Conservation (phyloP, 208 protist genomes). For the Acanthamoeba divionensis region DNA sequence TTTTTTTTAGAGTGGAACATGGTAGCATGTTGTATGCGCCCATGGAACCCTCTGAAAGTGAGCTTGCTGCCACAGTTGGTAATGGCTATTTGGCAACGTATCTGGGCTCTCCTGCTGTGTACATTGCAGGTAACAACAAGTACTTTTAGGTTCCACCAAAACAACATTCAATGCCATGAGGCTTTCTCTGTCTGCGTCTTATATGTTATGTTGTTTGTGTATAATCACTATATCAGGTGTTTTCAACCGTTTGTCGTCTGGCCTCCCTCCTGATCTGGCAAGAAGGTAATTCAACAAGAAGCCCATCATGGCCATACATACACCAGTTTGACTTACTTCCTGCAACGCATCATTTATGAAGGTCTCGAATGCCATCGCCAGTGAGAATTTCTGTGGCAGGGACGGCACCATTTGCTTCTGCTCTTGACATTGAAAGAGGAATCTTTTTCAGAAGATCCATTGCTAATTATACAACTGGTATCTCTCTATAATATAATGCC, state of each 20-base stretch:
- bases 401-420: neutral
- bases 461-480: neutral
- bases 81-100: slow-evolving; percentile 30
- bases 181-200: too few relatives aligned
- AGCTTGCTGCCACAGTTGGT: neutral
- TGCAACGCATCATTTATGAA: too few relatives aligned
- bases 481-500: neutral
- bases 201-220: too few relatives aligned
- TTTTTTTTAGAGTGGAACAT: slow-evolving; percentile 1
- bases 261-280: slow-evolving; percentile 29
- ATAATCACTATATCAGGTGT: too few relatives aligned
- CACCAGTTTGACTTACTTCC: too few relatives aligned
- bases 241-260: slow-evolving; percentile 29
- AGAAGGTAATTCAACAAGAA: too few relatives aligned
- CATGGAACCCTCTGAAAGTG: neutral
- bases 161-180: too few relatives aligned
- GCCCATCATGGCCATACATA: too few relatives aligned
- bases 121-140: too few relatives aligned
- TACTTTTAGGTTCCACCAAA: too few relatives aligned
- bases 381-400: neutral
- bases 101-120: slow-evolving; percentile 14
- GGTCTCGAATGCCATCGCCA: slow-evolving; percentile 9
- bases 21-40: neutral
- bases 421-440: neutral
- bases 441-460: slow-evolving; percentile 12